Base-by-base conservation (phyloP, 208 protist genomes). In the Crithidia sp. region DNA sequence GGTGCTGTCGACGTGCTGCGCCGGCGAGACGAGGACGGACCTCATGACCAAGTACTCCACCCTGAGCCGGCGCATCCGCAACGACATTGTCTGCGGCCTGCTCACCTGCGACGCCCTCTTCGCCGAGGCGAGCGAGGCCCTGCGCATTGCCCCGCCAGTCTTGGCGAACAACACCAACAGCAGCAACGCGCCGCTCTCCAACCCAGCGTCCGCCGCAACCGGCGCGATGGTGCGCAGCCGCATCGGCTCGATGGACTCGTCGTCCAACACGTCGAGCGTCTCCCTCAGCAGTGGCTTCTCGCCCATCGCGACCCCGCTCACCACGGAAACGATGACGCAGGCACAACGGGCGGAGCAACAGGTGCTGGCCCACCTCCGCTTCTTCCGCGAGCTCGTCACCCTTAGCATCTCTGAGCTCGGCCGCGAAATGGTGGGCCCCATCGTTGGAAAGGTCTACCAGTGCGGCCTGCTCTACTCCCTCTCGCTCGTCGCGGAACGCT, bases 401-500 rank as follows among this genome's bases (percentile, higher is more conserved):
- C 75, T 92, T 47, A 86, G 81, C 76, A 85, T 92, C 44, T 54
- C 86, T 19, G 80, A 86, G 74, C 81, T 91, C 7, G 80, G 85
- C 4, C 70, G 79, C 2, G 81, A 94, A 28, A 75, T 86, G 47
- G 84, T 92, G 0, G 84, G 82, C 0, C 89, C 87, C 7, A 81
- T 92, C 9, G 78, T 94, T 0, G 71, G 73, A 14, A 92, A 92
- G 67, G 49, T 92, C 5, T 92, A 85, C 63, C 79, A 85, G 40
- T 71, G 76, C 55, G 87, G 82, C 3, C 65, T 94, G 16, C 72
- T 94, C 8, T 86, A 91, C 69, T 79, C 87, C 16, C 82, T 94
- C 19, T 92, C 89, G 12, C 67, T 91, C 14, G 89, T 94, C 14
- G 89, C 89, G 37, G 89, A 92, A 74, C 82, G 87, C 5, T 94